Evolutionary conservation across 164 flowering plant genomes (phyloP), one percentile per base, ranked within the genome.

Genomic region (Chimonanthus salicifolius): DNA sequence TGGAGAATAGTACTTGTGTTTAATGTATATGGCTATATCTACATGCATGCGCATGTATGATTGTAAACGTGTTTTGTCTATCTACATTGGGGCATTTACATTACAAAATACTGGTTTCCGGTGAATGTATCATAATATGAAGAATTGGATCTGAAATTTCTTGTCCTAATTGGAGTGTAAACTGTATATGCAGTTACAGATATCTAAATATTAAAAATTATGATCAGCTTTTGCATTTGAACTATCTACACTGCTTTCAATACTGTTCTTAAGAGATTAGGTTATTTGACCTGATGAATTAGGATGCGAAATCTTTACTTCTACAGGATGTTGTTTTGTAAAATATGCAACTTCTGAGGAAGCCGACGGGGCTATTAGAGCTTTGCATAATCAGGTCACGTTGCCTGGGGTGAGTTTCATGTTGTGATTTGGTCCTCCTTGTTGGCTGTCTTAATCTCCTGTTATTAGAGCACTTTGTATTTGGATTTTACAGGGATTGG

Each of bases 321-420:
- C 69, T 89, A 86, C 99, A 96, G 98, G 99, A 15, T 96, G 98
- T 81, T 96, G 99, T 85, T 96, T 96, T 78, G 84, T 96, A 69
- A 96, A 96, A 80, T 96, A 88, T 87, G 90, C 92, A 74, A 88
- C 94, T 73, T 81, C 88, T 58, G 97, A 87, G 78, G 98, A 96
- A 80, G 99, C 99, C 77, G 97, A 96, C 77, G 85, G 87, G 78
- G 99, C 99, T 47, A 96, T 96, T 76, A 85, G 90, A 82, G 87
- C 85, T 47, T 83, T 96, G 83, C 99, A 96, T 76, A 96, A 94
- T 84, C 97, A 88, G 70, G 80, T 78, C 76, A 94, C 92, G 62
- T 82, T 96, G 68, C 97, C 97, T 68, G 98, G 97, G 87, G 99
- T 96, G 78, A 85, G 91, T 82, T 79, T 18, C 62, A 51, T 72